phyloP scores from a whole-genome alignment of 2,329 filamentous ascomycete genomes.

The Zelopaecilomyces penicillatus region DNA sequence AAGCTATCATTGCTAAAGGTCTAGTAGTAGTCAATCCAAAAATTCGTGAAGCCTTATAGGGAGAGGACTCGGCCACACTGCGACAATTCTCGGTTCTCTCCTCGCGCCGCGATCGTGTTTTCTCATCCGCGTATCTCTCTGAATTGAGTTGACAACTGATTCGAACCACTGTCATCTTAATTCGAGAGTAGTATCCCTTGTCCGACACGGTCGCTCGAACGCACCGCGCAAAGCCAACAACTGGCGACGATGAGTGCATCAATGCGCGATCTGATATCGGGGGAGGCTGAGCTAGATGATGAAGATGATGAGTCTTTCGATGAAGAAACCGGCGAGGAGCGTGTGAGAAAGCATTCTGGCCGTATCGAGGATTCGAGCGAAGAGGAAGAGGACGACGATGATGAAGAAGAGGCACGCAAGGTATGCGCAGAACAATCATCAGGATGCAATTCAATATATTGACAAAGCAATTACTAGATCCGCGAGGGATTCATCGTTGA shows the following conservation, averaged over 20 bases:
- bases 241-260: slow-evolving; percentile 48
- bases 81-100: not conserved
- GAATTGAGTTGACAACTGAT: slow-evolving; percentile 1
- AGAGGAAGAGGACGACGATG: slow-evolving; percentile 86
- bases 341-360: slow-evolving; percentile 29
- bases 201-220: slow-evolving; percentile 1
- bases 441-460: not conserved
- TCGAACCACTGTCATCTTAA: slow-evolving; percentile 1
- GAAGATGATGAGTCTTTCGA: slow-evolving; percentile 78
- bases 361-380: slow-evolving; percentile 75
- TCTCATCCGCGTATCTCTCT: not conserved
- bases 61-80: slow-evolving; percentile 6
- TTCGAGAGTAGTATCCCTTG: not conserved
- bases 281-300: slow-evolving; percentile 76
- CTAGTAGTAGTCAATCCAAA: slow-evolving; percentile 3
- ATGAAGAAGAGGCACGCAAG: slow-evolving; percentile 73
- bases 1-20: slow-evolving; percentile 2
- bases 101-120: not conserved
- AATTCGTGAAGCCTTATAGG: slow-evolving; percentile 5
- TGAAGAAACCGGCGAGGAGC: slow-evolving; percentile 60
- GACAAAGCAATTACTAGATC: slow-evolving; percentile 44
- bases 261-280: slow-evolving; percentile 72
- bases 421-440: slow-evolving; percentile 36
- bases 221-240: slow-evolving; percentile 3
- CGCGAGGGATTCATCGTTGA: slow-evolving; percentile 95